A percentile compares a stretch with the other conserved stretches of the same genome.
phyloP scores from a whole-genome alignment of 495 filamentous ascomycete species.

The Annulohypoxylon maeteangense region DNA sequence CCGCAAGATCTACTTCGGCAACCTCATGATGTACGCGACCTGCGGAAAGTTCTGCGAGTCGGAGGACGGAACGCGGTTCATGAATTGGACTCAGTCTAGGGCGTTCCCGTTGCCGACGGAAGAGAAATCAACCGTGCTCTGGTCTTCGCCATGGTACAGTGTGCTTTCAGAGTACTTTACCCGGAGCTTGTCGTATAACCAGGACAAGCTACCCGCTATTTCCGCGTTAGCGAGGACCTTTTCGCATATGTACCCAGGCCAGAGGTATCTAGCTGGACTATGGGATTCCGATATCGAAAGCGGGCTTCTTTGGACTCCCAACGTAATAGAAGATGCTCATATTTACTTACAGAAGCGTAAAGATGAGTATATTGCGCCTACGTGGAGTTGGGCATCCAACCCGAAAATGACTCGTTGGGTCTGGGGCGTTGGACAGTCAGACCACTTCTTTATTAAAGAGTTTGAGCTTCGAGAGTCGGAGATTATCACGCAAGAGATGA shows the following conservation, averaged over 20 bases:
- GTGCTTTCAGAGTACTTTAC: background rate
- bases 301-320: background rate
- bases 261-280: background rate
- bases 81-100: background rate
- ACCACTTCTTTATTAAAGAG: background rate
- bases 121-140: background rate
- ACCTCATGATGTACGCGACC: constrained; percentile 3
- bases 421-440: background rate
- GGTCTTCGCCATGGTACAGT: background rate
- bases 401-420: background rate
- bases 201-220: background rate
- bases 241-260: background rate
- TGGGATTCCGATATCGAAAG: background rate
- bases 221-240: background rate
- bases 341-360: background rate
- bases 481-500: background rate
- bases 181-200: background rate
- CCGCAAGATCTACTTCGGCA: constrained; percentile 4
- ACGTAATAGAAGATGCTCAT: background rate
- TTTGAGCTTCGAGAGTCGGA: background rate
- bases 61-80: constrained; percentile 7
- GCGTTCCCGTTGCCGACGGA: background rate
- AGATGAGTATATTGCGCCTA: background rate
- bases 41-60: constrained; percentile 9
- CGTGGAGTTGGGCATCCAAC: constrained; percentile 8